Conservation (phyloP, 1,284 basidiomycete species). For the Bothia castanella region DNA sequence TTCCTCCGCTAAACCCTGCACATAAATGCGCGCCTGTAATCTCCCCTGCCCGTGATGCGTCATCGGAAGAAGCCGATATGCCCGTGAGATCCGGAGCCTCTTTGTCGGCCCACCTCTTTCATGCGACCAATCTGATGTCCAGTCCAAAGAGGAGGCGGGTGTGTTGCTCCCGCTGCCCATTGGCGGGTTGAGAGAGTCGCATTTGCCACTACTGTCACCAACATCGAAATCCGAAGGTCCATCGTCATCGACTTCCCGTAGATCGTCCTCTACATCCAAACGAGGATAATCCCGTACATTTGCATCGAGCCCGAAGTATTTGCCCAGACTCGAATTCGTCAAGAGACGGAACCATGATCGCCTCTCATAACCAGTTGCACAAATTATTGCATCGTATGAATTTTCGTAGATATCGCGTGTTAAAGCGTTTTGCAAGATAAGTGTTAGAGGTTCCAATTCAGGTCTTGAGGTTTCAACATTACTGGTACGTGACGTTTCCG, state of each 20-base stretch:
- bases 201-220: not conserved
- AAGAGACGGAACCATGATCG: constrained; percentile 48
- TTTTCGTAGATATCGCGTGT: constrained; percentile 32
- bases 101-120: constrained; percentile 13
- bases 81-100: constrained; percentile 43
- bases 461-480: constrained; percentile 5
- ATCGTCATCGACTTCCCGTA: not conserved
- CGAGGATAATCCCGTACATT: constrained; percentile 15
- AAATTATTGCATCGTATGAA: constrained; percentile 51
- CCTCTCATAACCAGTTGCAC: constrained; percentile 57
- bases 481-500: constrained; percentile 19
- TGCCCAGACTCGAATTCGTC: constrained; percentile 41
- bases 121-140: constrained; percentile 17
- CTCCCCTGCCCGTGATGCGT: constrained; percentile 5
- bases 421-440: constrained; percentile 40
- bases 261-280: constrained; percentile 16
- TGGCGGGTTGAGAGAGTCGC: constrained; percentile 9
- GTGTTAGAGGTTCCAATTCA: constrained; percentile 25
- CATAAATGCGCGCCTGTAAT: constrained; percentile 44
- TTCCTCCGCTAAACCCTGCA: constrained; percentile 55
- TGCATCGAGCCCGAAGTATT: constrained; percentile 39
- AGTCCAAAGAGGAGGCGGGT: constrained; percentile 33
- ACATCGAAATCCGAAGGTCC: constrained; percentile 1
- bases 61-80: constrained; percentile 43
- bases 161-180: constrained; percentile 26